Percentiles rank a stretch among this genome's conserved stretches.
These are phyloP conservation scores for Oryza nivara DNA, from an alignment of 176 grass and related monocot genomes.

Conservation along the genomic window DNA sequence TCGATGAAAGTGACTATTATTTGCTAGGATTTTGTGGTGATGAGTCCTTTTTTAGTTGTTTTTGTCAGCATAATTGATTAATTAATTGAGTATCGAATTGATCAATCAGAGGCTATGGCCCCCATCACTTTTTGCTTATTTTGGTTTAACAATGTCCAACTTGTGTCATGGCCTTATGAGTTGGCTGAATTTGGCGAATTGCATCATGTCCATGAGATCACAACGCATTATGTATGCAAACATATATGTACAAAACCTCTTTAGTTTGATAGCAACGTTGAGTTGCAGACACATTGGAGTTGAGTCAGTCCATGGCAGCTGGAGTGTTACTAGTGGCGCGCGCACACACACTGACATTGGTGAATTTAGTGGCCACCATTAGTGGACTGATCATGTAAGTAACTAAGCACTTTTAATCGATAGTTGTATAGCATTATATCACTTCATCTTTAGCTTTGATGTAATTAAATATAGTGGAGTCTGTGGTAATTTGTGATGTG, in stretches of 20 bases:
- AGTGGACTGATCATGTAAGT: slow-evolving; percentile 4
- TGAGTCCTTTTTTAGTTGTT: not conserved
- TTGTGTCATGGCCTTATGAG: not conserved
- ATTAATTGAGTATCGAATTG: not conserved
- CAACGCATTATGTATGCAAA: not conserved
- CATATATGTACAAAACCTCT: not conserved
- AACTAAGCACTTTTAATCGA: not conserved
- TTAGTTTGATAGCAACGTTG: slow-evolving; percentile 36
- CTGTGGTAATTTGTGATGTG: not conserved
- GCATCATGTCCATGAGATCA: not conserved
- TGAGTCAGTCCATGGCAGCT: not conserved
- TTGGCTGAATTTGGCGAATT: slow-evolving; percentile 21
- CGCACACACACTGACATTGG: not conserved
- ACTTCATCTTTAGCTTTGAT: not conserved
- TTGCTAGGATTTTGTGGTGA: not conserved
- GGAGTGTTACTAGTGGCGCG: not conserved
- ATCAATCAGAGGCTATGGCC: not conserved
- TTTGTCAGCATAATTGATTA: not conserved
- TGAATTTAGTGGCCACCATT: not conserved
- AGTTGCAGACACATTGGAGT: slow-evolving; percentile 31
- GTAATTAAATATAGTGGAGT: not conserved
- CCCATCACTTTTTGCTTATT: not conserved
- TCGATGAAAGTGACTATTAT: not conserved
- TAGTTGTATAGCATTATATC: not conserved
- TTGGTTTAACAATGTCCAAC: not conserved